phyloP scores from a whole-genome alignment of 306 rosid genomes.

The Lagenaria siceraria region DNA sequence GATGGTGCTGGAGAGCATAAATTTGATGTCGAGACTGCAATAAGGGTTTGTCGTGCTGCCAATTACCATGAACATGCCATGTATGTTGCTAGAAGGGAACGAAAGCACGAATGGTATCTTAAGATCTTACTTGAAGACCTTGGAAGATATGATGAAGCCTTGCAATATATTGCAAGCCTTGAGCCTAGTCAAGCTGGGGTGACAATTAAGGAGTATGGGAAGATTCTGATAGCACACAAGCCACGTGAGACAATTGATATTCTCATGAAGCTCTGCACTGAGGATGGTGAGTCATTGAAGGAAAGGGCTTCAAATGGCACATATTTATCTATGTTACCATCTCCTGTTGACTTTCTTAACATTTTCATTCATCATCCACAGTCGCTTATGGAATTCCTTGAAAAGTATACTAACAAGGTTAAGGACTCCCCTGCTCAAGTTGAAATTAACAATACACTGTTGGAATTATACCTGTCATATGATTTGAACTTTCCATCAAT shows the following conservation, averaged over 20 bases:
- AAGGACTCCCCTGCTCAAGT: slow-evolving; percentile 94
- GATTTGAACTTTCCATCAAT: slow-evolving; percentile 71
- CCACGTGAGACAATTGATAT: slow-evolving; percentile 85
- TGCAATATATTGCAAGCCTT: slow-evolving; percentile 80
- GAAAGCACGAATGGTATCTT: slow-evolving; percentile 91
- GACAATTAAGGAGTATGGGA: slow-evolving; percentile 93
- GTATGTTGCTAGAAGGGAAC: slow-evolving; percentile 95
- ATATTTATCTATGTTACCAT: slow-evolving; percentile 75
- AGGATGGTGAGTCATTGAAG: slow-evolving; percentile 53
- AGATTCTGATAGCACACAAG: slow-evolving; percentile 87
- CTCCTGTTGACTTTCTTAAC: slow-evolving; percentile 98
- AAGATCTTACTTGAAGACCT: slow-evolving; percentile 98
- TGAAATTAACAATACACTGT: slow-evolving; percentile 87
- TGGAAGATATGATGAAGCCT: slow-evolving; percentile 90
- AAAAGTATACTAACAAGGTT: slow-evolving; percentile 73
- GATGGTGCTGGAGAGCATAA: slow-evolving; percentile 74
- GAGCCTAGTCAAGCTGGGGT: slow-evolving; percentile 87
- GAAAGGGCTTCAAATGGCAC: slow-evolving; percentile 30
- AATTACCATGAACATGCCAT: slow-evolving; percentile 98
- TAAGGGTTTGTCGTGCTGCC: slow-evolving; percentile 96
- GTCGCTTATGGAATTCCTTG: slow-evolving; percentile 91
- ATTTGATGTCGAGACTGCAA: slow-evolving; percentile 96
- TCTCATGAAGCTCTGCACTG: slow-evolving; percentile 81
- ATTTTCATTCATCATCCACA: slow-evolving; percentile 81
- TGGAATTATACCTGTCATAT: slow-evolving; percentile 85